phyloP scores from a whole-genome alignment of 345 rosid species.

The Hibiscus trionum region DNA sequence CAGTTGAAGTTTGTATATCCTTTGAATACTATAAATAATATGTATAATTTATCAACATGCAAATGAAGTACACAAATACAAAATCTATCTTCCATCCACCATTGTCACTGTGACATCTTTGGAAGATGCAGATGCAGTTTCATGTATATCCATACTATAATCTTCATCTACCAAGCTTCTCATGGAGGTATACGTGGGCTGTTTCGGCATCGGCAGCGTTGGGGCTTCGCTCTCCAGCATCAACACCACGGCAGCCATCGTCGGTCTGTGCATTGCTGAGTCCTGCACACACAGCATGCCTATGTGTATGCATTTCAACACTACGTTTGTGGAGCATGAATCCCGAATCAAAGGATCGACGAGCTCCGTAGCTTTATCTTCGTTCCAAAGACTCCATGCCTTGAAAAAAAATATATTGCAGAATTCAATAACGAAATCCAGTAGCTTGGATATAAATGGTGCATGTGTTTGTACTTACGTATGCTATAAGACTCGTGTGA shows the following conservation, averaged over 20 bases:
- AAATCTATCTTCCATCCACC: constrained; percentile 38
- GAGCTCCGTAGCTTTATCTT: constrained; percentile 48
- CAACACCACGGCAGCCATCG: constrained; percentile 57
- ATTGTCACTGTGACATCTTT: constrained; percentile 49
- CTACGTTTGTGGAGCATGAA: constrained; percentile 37
- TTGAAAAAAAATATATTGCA: not conserved
- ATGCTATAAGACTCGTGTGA: constrained; percentile 36
- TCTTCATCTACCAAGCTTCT: constrained; percentile 38
- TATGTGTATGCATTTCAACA: constrained; percentile 59
- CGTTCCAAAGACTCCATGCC: constrained; percentile 74
- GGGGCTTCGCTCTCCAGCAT: constrained; percentile 65
- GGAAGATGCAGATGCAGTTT: constrained; percentile 36
- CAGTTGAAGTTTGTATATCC: not conserved
- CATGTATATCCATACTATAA: constrained; percentile 26
- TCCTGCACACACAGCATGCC: constrained; percentile 87
- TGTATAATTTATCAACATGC: no score
- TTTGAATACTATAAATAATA: no score
- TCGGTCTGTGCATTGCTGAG: constrained; percentile 52
- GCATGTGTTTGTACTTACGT: constrained; percentile 32
- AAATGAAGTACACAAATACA: not conserved
- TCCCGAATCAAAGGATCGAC: constrained; percentile 43
- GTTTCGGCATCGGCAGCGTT: constrained; percentile 44
- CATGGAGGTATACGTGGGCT: constrained; percentile 46
- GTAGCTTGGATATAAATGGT: not conserved
- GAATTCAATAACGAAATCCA: no score